Percentiles rank a stretch among this genome's conserved stretches.
phyloP scores from a whole-genome alignment of 192 early-diverging fungal genomes.

The Phycomyces blakesleeanus region DNA sequence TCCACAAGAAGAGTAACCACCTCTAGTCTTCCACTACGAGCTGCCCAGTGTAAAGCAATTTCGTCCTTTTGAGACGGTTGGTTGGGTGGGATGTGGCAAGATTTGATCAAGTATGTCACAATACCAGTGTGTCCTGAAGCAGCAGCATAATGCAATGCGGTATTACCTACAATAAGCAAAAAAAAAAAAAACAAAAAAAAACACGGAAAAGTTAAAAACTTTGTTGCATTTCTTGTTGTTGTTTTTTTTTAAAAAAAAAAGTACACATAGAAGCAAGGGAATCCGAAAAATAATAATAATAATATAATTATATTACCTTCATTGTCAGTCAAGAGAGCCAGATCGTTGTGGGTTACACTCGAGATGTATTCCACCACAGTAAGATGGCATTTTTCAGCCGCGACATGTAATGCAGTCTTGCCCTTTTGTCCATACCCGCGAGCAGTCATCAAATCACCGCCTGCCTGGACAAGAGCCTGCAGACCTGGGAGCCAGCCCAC shows the following conservation, averaged over 20 bases:
- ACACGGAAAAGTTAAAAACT: neutral
- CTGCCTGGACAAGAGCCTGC: conserved; percentile 25
- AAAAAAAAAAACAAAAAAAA: conserved; percentile 8
- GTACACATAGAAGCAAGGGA: neutral
- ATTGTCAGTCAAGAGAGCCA: neutral
- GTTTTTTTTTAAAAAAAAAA: neutral
- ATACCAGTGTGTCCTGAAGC: conserved; percentile 25
- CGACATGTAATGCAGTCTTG: conserved; percentile 13
- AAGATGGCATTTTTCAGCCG: conserved; percentile 13
- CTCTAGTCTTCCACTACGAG: conserved; percentile 26
- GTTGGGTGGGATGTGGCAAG: conserved; percentile 17
- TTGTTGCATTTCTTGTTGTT: neutral
- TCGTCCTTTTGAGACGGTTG: conserved; percentile 25
- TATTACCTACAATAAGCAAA: conserved; percentile 25
- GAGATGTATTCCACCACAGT: conserved; percentile 8
- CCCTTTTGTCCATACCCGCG: conserved; percentile 19
- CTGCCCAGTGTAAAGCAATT: conserved; percentile 33
- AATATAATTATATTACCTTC: no score
- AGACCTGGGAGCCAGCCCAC: conserved; percentile 33
- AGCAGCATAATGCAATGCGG: conserved; percentile 34
- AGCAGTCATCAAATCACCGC: conserved; percentile 21
- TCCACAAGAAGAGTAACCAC: conserved; percentile 23
- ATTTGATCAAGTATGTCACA: conserved; percentile 20
- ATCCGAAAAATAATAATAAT: no score
- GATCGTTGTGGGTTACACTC: conserved; percentile 1